Conservation (phyloP, 768 basidiomycete genomes). For the Kwoniella europaea region DNA sequence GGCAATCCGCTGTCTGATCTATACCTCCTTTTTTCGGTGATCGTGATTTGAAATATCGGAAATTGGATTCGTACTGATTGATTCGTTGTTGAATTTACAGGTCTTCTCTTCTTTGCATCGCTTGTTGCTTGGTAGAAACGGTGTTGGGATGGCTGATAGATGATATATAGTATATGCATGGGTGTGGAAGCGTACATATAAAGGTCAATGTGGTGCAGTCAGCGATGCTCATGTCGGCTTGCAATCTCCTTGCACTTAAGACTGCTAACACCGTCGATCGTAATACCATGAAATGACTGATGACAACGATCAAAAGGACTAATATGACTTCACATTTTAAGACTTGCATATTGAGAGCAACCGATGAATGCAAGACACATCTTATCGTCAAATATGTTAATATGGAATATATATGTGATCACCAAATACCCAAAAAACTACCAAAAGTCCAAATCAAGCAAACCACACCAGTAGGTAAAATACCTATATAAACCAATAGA, state of each 20-base stretch:
- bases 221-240: too few species aligned
- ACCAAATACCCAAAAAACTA: slow-evolving; percentile 66
- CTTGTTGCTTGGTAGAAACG: background rate
- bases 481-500: slow-evolving; percentile 75
- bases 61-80: background rate
- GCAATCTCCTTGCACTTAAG: too few species aligned
- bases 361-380: too few species aligned
- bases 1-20: slow-evolving; percentile 56
- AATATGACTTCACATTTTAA: too few species aligned
- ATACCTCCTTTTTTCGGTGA: background rate
- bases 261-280: too few species aligned
- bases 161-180: slow-evolving; percentile 5
- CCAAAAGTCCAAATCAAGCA: slow-evolving; percentile 68
- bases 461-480: slow-evolving; percentile 67
- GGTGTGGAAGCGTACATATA: slow-evolving; percentile 8
- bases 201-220: background rate
- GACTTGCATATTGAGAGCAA: too few species aligned
- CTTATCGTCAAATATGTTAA: background rate
- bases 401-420: background rate
- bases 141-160: background rate
- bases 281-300: too few species aligned
- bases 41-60: background rate
- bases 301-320: too few species aligned
- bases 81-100: background rate
- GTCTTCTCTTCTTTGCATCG: background rate